Conservation (phyloP, 305 asterid genomes). For the Fraxinus angustifolia region DNA sequence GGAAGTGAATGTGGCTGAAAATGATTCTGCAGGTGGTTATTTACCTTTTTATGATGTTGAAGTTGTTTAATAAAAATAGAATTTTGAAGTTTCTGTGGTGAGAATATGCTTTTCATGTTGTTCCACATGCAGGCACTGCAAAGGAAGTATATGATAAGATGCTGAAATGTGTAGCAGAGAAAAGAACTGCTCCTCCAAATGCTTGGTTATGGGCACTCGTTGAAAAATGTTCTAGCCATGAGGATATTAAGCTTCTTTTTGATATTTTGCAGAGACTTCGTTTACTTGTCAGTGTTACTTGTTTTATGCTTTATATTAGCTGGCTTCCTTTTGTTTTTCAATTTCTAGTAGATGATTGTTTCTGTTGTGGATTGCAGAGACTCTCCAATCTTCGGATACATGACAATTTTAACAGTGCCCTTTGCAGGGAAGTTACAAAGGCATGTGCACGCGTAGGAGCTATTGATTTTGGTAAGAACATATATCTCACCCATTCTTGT, state of each 20-base stretch:
- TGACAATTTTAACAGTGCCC: conserved; percentile 68
- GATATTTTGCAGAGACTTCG: conserved; percentile 72
- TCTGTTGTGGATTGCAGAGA: conserved; percentile 56
- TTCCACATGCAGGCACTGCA: conserved; percentile 58
- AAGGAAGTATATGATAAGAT: conserved; percentile 68
- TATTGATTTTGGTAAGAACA: conserved; percentile 62
- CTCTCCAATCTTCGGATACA: conserved; percentile 81
- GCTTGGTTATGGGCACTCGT: conserved; percentile 77
- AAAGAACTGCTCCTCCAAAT: conserved; percentile 82
- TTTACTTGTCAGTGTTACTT: conserved; percentile 56
- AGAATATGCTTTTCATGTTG: conserved; percentile 16
- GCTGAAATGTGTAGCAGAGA: conserved; percentile 46
- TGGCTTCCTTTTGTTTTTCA: conserved; percentile 7
- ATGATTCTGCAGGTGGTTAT: conserved; percentile 47
- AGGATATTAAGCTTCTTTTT: conserved; percentile 72
- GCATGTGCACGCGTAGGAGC: conserved; percentile 88
- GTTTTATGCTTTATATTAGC: conserved; percentile 12
- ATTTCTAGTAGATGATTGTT: not conserved
- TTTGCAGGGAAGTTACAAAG: conserved; percentile 78
- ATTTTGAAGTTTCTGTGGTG: not conserved
- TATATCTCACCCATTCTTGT: not conserved
- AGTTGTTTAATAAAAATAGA: not conserved
- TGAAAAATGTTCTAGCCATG: conserved; percentile 54
- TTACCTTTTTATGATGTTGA: not conserved
- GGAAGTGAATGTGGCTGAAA: conserved; percentile 34